phyloP scores from a whole-genome alignment of 2,329 filamentous ascomycete genomes.

The Chalaropsis thielavioides region DNA sequence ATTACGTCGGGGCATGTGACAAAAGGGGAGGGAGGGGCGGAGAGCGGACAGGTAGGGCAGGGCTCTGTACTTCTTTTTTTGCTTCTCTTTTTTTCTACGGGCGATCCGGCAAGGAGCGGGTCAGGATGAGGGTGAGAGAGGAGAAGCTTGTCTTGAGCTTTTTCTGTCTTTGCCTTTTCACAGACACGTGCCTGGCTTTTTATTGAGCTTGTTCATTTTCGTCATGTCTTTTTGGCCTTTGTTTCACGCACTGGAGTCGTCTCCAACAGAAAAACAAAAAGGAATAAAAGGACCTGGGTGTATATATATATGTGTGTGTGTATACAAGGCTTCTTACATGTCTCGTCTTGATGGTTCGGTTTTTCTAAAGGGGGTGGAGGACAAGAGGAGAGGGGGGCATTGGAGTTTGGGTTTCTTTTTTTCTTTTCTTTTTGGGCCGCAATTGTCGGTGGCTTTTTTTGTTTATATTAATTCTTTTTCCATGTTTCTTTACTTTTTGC shows the following conservation, averaged over 20 bases:
- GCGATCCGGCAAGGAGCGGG: constrained; percentile 2
- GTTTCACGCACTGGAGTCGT: no score
- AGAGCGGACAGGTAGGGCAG: background rate
- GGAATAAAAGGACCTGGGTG: no score
- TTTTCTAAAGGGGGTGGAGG: background rate
- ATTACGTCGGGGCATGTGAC: background rate
- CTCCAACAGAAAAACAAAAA: no score
- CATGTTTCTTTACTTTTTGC: background rate
- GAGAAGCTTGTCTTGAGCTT: background rate
- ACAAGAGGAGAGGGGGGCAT: background rate
- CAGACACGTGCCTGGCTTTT: no score
- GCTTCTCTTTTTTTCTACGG: background rate
- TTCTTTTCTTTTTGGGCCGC: background rate
- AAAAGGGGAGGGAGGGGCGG: background rate
- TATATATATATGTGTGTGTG: no score
- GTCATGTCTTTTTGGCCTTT: no score
- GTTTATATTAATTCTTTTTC: background rate
- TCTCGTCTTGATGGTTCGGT: no score
- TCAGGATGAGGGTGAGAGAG: background rate
- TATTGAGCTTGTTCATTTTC: no score
- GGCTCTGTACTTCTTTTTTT: background rate
- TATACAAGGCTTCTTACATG: no score
- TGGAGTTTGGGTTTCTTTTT: background rate
- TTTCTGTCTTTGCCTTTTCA: no score
- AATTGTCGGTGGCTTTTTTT: background rate